Evolutionary conservation across 2,329 filamentous ascomycete genomes (phyloP), one percentile per base, ranked within the genome.

Genomic region (Blastomyces emzantsi): DNA sequence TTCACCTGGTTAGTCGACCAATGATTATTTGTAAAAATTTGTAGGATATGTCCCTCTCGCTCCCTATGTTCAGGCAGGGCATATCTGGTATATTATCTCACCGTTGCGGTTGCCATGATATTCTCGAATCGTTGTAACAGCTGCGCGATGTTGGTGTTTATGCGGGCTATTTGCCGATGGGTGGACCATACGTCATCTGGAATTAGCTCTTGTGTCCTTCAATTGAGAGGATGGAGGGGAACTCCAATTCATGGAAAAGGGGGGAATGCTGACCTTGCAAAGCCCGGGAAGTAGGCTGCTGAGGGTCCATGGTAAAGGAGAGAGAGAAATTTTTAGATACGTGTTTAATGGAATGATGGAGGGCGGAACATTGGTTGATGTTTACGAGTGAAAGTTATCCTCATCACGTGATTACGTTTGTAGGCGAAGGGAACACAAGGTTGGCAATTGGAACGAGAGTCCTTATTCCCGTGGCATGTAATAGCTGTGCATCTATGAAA

Each of bases 81-180:
- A 11, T 64, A 55, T 52, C 30, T 25, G 39, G 25, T 55, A 55
- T 30, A 6, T 54, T 57, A 45, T 64, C 71, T 64, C 70, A 84
- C 82, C 2, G 80, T 79, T 11, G 82, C 79, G 51, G 81, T 80
- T 7, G 79, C 77, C 68, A 86, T 77, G 60, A 85, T 81, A 52
- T 81, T 82, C 65, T 84, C 79, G 69, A 83, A 85, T 45, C 81
- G 79, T 67, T 81, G 79, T 25, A 84, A 72, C 41, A 81, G 71
- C 65, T 79, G 76, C 22, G 76, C 74, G 64, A 80, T 73, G 65
- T 80, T 73, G 63, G 71, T 70, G 65, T 78, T 77, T 68, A 80
- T 77, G 64, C 78, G 78, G 62, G 74, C 79, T 80, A 66, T 25
- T 15, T 25, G 39, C 13, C 45, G 2, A 55, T 17, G 56, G 1